Percentiles rank a stretch among this genome's conserved stretches.
Evolutionary conservation across 768 basidiomycete species (phyloP).

Genomic region (Phanerochaete carnosa): DNA sequence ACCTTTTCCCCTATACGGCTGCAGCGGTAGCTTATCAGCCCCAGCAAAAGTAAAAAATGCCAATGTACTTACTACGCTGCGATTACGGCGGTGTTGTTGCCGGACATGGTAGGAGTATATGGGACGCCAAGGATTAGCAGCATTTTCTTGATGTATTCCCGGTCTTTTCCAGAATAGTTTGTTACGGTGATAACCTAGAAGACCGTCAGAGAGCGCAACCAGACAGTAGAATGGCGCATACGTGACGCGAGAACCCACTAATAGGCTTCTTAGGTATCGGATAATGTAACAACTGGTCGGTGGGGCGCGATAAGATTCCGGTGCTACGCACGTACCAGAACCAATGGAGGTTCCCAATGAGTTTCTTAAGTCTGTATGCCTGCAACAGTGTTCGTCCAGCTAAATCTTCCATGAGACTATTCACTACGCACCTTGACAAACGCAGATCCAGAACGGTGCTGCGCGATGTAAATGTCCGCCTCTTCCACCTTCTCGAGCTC

Average conservation of each 20-base stretch:
- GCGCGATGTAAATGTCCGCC: constrained; percentile 74
- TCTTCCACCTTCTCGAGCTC: constrained; percentile 42
- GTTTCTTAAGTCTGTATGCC: constrained; percentile 57
- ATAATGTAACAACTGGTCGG: constrained; percentile 80
- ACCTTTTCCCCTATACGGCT: constrained; percentile 49
- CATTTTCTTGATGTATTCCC: constrained; percentile 86
- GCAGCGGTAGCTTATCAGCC: constrained; percentile 1
- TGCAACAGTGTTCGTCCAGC: constrained; percentile 24
- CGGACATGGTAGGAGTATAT: constrained; percentile 82
- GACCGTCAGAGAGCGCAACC: neutral
- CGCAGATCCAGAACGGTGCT: constrained; percentile 62
- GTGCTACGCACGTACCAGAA: constrained; percentile 72
- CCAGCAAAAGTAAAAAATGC: neutral
- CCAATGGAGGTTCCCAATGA: constrained; percentile 82
- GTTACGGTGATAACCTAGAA: constrained; percentile 76
- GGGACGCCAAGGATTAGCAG: constrained; percentile 71
- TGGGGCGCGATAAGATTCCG: constrained; percentile 57
- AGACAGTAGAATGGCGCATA: constrained; percentile 32
- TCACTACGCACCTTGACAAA: constrained; percentile 59
- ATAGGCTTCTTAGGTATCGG: constrained; percentile 66
- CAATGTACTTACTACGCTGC: constrained; percentile 68
- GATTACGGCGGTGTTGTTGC: constrained; percentile 74
- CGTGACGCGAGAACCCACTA: constrained; percentile 57
- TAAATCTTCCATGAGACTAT: neutral
- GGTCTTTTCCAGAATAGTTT: constrained; percentile 82